phyloP scores from a whole-genome alignment of 345 rosid species.

The Citrus mangshanensis region DNA sequence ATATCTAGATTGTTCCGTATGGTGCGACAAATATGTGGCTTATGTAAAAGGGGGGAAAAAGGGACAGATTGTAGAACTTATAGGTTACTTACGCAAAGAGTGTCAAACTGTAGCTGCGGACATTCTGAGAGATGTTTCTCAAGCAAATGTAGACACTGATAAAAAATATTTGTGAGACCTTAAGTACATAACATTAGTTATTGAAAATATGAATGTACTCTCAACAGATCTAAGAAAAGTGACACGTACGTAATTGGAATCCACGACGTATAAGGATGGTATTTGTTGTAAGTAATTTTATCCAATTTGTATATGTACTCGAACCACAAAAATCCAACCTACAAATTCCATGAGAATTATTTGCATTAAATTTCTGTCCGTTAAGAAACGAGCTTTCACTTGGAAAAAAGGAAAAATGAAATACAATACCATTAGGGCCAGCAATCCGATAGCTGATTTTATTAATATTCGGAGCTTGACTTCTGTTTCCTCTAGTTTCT shows the following conservation, averaged over 20 bases:
- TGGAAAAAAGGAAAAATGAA: not conserved
- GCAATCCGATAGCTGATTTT: conserved; percentile 54
- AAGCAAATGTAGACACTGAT: conserved; percentile 86
- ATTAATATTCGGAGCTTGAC: conserved; percentile 58
- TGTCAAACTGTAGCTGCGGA: conserved; percentile 87
- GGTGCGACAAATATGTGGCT: not conserved
- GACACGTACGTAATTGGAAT: conserved; percentile 89
- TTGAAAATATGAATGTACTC: not conserved
- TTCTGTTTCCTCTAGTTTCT: conserved; percentile 91
- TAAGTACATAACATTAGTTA: conserved; percentile 4
- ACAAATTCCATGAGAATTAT: conserved; percentile 23
- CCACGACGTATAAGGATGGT: conserved; percentile 99
- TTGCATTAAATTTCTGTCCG: conserved; percentile 3
- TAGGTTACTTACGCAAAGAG: conserved; percentile 78
- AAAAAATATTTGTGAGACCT: conserved; percentile 16
- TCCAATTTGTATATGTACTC: conserved; percentile 93
- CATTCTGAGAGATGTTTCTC: conserved; percentile 76
- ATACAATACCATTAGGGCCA: conserved; percentile 53
- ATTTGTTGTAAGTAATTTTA: conserved; percentile 88
- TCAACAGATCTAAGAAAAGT: conserved; percentile 5
- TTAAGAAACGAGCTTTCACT: conserved; percentile 2
- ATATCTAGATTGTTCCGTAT: not conserved
- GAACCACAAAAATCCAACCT: conserved; percentile 85
- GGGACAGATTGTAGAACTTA: conserved; percentile 2
- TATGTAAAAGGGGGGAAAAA: not conserved